A percentile compares a stretch with the other conserved stretches of the same genome.
phyloP scores from a whole-genome alignment of 2,329 filamentous ascomycete genomes.

The Trichoderma sp. region DNA sequence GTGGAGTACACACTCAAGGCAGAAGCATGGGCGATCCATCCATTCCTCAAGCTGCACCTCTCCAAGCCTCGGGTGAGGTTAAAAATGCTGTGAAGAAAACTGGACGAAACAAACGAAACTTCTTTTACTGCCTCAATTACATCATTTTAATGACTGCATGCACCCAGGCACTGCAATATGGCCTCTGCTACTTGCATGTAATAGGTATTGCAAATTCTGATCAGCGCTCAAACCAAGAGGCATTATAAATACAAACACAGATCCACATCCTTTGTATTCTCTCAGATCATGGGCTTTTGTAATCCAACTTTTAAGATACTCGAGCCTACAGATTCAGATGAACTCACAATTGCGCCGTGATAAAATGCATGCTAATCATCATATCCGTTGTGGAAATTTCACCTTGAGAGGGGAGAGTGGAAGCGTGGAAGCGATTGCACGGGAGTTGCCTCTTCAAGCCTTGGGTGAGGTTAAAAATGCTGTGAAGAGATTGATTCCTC shows the following conservation, averaged over 20 bases:
- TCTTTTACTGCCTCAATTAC: not conserved
- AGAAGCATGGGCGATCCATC: not conserved
- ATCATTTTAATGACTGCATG: not conserved
- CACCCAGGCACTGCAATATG: not conserved
- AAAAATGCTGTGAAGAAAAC: not conserved
- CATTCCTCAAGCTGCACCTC: not conserved
- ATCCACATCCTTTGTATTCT: not conserved
- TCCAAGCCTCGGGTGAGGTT: not conserved
- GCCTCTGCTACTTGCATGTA: not conserved
- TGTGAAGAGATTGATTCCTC: no score
- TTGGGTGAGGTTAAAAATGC: no score
- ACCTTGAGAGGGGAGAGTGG: no score
- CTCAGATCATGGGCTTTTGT: no score
- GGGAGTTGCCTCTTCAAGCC: not conserved
- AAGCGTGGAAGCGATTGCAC: no score
- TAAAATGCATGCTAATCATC: no score
- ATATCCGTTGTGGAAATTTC: no score
- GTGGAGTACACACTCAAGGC: not conserved
- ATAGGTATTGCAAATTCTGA: no score
- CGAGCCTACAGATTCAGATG: no score
- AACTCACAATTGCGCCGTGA: no score
- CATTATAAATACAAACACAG: not conserved
- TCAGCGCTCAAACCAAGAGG: not conserved
- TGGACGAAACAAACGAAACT: no score
- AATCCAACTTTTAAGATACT: no score